Conservation (phyloP, 331 rosid genomes). For the Quercus tomentella region DNA sequence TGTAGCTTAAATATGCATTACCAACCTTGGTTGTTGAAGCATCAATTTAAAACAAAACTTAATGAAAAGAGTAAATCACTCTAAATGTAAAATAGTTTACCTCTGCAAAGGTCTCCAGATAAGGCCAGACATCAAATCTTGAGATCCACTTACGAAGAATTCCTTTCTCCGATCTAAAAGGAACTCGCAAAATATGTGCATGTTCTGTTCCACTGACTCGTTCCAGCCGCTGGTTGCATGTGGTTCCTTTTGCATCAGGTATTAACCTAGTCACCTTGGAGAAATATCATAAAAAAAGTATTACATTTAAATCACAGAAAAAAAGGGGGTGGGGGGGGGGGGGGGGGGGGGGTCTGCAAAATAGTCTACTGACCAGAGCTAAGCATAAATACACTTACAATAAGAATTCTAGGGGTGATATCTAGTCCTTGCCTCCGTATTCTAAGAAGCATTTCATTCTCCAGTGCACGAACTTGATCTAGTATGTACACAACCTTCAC, state of each 20-base stretch:
- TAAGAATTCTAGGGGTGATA: conserved; percentile 70
- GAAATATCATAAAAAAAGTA: not conserved
- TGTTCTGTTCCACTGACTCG: conserved; percentile 80
- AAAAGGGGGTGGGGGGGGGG: not conserved
- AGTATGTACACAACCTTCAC: conserved; percentile 84
- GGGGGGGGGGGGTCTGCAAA: not conserved
- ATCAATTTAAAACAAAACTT: not conserved
- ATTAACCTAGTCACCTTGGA: conserved; percentile 82
- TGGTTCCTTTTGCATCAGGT: conserved; percentile 91
- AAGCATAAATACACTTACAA: conserved; percentile 44
- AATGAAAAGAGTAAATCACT: conserved; percentile 1
- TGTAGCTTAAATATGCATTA: not conserved
- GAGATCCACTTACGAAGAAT: conserved; percentile 89
- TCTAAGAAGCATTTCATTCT: conserved; percentile 82
- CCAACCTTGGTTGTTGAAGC: not conserved
- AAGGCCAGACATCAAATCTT: conserved; percentile 96
- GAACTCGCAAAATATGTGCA: conserved; percentile 86
- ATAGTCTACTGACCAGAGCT: conserved; percentile 9
- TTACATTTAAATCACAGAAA: not conserved
- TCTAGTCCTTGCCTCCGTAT: conserved; percentile 83
- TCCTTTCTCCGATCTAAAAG: conserved; percentile 86
- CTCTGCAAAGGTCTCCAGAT: conserved; percentile 80
- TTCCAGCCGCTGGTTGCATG: conserved; percentile 93
- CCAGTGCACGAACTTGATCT: conserved; percentile 97
- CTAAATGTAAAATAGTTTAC: conserved; percentile 23